Evolutionary conservation across 1,139 yeast species (phyloP).

Genomic region (Kurtzmaniella quercitrusa): DNA sequence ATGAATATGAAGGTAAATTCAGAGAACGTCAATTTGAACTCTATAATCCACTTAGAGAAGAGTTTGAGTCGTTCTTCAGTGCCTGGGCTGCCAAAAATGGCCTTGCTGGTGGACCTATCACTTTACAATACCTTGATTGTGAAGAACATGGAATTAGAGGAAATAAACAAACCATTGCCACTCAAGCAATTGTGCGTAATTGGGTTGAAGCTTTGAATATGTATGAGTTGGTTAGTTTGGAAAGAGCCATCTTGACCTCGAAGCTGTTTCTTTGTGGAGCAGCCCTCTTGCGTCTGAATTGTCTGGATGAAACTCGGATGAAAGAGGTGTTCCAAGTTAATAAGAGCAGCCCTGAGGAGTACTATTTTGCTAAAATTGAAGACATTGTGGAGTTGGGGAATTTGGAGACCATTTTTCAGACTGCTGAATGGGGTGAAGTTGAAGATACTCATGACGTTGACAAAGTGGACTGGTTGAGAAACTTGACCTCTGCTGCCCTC

Average conservation of each 20-base stretch:
- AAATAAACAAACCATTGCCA: slow-evolving; percentile 59
- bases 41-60: slow-evolving; percentile 69
- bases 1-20: slow-evolving; percentile 79
- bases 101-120: slow-evolving; percentile 18
- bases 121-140: slow-evolving; percentile 64
- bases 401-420: slow-evolving; percentile 79
- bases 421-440: slow-evolving; percentile 94
- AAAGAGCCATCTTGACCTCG: slow-evolving; percentile 77
- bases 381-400: slow-evolving; percentile 76
- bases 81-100: slow-evolving; percentile 27
- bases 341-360: slow-evolving; percentile 20
- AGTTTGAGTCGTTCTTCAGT: slow-evolving; percentile 61
- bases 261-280: slow-evolving; percentile 85
- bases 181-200: slow-evolving; percentile 56
- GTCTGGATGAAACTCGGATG: slow-evolving; percentile 19
- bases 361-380: slow-evolving; percentile 46
- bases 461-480: slow-evolving; percentile 80
- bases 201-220: slow-evolving; percentile 63
- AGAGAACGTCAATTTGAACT: slow-evolving; percentile 71
- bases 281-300: slow-evolving; percentile 36
- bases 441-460: slow-evolving; percentile 98
- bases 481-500: slow-evolving; percentile 77
- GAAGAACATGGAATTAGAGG: slow-evolving; percentile 80
- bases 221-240: slow-evolving; percentile 84
- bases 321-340: slow-evolving; percentile 32